Evolutionary conservation across 768 basidiomycete genomes (phyloP), one percentile per base, ranked within the genome.

Genomic region (Dictyophora rubrovolvata): DNA sequence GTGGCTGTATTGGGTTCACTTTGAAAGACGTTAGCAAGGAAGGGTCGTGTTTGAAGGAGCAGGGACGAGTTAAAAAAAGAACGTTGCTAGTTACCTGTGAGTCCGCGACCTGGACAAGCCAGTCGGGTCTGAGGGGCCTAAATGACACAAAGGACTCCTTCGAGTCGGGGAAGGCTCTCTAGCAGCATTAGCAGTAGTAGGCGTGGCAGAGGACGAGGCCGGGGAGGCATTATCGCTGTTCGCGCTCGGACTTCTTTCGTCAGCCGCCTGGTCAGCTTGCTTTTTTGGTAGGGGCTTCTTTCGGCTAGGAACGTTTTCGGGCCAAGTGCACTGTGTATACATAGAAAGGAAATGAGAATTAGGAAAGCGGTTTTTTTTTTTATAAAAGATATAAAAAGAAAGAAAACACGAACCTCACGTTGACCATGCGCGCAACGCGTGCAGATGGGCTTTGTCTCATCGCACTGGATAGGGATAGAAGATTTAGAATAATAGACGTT

Each of bases 361-460:
- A 54, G 53, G 62, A 54, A 59, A 23, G 22, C 2, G n/a, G n/a
- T n/a, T n/a, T 16, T 23, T 22, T 11, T 36, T 16, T 52, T 23
- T 12, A 63, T 3, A 35, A 56, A 36, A 60, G 53, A 49, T 14
- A 16, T 22, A 42, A 37, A 53, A 22, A 48, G 53, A 48, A 9
- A 48, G 23, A 52, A 47, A 18, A 35, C 17, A 48, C 56, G 55
- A 70, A 89, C 89, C 65, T 91, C 87, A 70, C 90, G 79, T 66
- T 91, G 87, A 10, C 88, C 86, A 70, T 90, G 89, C 22, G 84
- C 81, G 66, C 92, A 95, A 36, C 91, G 83, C 76, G 84, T 83
- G 74, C 93, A 95, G 59, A 78, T 80, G 56, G 93, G 93, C 69
- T 93, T 89, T 12, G 80, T 80, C 73, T 97, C 93, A 69, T 94